phyloP scores from a whole-genome alignment of 129 eudicot species.

The Lactuca sativa region DNA sequence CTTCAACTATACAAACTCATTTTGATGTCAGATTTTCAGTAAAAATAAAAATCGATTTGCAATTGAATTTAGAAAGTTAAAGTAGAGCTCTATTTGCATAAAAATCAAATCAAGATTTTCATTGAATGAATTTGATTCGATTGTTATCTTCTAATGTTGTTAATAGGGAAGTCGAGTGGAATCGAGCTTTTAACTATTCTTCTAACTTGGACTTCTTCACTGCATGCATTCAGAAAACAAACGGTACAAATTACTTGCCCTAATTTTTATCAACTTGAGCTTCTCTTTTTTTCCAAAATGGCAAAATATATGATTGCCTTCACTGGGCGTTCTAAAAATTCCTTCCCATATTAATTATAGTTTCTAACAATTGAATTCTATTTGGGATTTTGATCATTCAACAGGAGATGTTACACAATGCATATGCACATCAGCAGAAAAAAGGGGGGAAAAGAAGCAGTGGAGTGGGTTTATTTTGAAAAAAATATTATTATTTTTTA shows the following conservation, averaged over 20 bases:
- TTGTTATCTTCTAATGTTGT: slow-evolving; percentile 12
- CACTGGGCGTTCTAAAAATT: background rate
- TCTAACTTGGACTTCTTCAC: slow-evolving; percentile 58
- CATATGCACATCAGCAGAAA: slow-evolving; percentile 76
- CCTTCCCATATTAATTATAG: background rate
- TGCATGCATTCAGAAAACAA: slow-evolving; percentile 58
- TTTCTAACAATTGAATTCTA: background rate
- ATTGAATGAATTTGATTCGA: background rate
- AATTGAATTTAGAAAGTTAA: slow-evolving; percentile 11
- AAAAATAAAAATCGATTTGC: background rate
- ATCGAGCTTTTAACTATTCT: slow-evolving; percentile 68
- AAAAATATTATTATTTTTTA: too few relatives aligned
- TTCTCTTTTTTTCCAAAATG: background rate
- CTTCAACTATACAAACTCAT: background rate
- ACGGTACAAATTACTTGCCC: slow-evolving; percentile 40
- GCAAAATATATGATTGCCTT: background rate
- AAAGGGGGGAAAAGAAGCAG: too few relatives aligned
- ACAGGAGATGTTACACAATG: slow-evolving; percentile 60
- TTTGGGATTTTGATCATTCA: slow-evolving; percentile 11
- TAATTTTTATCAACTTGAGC: background rate
- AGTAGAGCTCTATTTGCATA: slow-evolving; percentile 1
- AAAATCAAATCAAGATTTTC: background rate
- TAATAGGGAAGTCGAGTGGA: slow-evolving; percentile 70
- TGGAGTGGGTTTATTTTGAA: too few relatives aligned
- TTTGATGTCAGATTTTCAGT: slow-evolving; percentile 7